These are phyloP conservation scores for Allium fistulosum DNA, from an alignment of 106 monocot genomes.

Conservation along the genomic window DNA sequence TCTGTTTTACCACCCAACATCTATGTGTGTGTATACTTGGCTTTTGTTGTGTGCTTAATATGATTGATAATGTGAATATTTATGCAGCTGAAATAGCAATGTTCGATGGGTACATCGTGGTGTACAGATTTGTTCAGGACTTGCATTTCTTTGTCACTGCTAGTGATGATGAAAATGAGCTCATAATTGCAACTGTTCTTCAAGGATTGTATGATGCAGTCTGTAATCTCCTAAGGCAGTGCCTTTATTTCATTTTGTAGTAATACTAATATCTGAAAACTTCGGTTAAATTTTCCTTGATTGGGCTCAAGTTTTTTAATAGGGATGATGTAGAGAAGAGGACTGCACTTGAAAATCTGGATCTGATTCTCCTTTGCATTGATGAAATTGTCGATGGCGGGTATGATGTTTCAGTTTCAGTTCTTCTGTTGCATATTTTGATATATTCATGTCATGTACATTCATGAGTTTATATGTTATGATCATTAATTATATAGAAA, in stretches of 20 bases:
- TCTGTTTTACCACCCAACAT: neutral
- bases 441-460: neutral
- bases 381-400: neutral
- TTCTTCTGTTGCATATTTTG: no score
- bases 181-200: constrained; percentile 1
- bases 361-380: constrained; percentile 21
- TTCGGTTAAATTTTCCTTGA: neutral
- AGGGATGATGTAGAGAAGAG: constrained; percentile 7
- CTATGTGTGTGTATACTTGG: neutral
- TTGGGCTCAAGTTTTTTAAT: neutral
- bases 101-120: neutral
- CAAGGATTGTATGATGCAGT: constrained; percentile 2
- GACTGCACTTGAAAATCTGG: constrained; percentile 6
- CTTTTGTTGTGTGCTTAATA: neutral
- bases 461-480: no score
- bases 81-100: neutral
- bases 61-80: neutral
- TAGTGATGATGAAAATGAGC: constrained; percentile 2
- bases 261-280: no score
- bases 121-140: constrained; percentile 4
- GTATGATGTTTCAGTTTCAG: neutral
- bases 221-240: neutral
- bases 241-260: neutral
- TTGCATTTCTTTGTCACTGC: constrained; percentile 4
- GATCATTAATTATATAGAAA: no score